Percentiles rank a stretch among this genome's conserved stretches.
These are phyloP conservation scores for Aureobasidium sp. DNA, from an alignment of 2,329 filamentous ascomycete species.

Conservation along the genomic window DNA sequence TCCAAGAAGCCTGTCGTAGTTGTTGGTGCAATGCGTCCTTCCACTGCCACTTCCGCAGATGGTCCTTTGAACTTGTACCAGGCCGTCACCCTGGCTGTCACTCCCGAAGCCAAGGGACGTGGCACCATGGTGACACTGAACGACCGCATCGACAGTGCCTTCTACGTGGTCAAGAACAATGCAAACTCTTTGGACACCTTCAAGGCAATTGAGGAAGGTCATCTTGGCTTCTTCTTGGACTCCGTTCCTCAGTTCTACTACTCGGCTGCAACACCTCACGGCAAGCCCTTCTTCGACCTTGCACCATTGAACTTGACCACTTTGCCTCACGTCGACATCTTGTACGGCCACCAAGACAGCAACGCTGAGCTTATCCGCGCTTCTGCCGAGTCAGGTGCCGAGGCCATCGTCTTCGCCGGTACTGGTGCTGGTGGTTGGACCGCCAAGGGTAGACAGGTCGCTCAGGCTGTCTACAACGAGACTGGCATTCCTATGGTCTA, in stretches of 20 bases:
- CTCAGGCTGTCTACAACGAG: conserved; percentile 40
- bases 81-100: conserved; percentile 51
- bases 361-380: conserved; percentile 42
- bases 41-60: conserved; percentile 56
- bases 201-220: conserved; percentile 50
- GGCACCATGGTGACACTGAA: conserved; percentile 57
- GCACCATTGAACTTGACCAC: conserved; percentile 24
- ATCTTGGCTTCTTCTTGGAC: conserved; percentile 53
- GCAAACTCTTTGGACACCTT: conserved; percentile 59
- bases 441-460: conserved; percentile 32
- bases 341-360: conserved; percentile 51
- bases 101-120: conserved; percentile 39
- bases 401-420: conserved; percentile 51
- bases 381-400: conserved; percentile 44
- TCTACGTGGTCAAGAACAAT: conserved; percentile 56
- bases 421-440: conserved; percentile 49
- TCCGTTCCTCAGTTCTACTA: conserved; percentile 56
- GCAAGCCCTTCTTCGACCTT: conserved; percentile 41
- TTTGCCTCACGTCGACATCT: conserved; percentile 50
- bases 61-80: conserved; percentile 57
- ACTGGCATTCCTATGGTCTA: conserved; percentile 46
- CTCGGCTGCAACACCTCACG: conserved; percentile 43
- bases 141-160: conserved; percentile 53
- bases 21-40: conserved; percentile 57
- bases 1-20: conserved; percentile 54